These are phyloP conservation scores for Xylaria flabelliformis DNA, from an alignment of 495 filamentous ascomycete genomes.

Conservation along the genomic window DNA sequence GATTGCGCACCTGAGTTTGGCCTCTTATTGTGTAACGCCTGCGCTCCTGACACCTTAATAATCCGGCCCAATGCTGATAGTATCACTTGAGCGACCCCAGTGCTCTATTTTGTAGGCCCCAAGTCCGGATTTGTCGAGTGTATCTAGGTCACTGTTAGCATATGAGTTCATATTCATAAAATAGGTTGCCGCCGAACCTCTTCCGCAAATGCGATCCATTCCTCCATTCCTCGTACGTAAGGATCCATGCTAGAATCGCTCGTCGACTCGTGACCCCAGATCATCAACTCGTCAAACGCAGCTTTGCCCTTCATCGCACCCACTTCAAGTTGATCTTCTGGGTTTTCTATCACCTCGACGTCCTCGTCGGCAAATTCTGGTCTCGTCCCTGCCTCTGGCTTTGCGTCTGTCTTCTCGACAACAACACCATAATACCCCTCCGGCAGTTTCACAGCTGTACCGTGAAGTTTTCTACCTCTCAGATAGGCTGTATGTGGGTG, in stretches of 20 bases:
- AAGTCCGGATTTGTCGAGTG: slow-evolving; percentile 32
- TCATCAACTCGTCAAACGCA: slow-evolving; percentile 76
- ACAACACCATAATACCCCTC: slow-evolving; percentile 73
- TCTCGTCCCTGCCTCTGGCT: slow-evolving; percentile 33
- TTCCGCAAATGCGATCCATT: slow-evolving; percentile 84
- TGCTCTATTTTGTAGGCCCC: slow-evolving; percentile 4
- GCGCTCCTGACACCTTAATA: background rate
- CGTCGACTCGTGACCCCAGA: slow-evolving; percentile 79
- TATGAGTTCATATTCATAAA: background rate
- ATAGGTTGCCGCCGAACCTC: slow-evolving; percentile 40
- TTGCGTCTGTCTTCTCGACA: slow-evolving; percentile 42
- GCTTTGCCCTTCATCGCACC: slow-evolving; percentile 68
- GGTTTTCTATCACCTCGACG: slow-evolving; percentile 49
- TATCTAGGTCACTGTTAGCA: slow-evolving; percentile 30
- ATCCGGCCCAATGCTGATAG: background rate
- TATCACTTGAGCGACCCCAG: background rate
- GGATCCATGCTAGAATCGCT: slow-evolving; percentile 58
- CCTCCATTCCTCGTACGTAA: slow-evolving; percentile 70
- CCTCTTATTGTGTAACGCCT: background rate
- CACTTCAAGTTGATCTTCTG: slow-evolving; percentile 54
- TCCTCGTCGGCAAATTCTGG: slow-evolving; percentile 39
- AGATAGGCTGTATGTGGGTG: slow-evolving; percentile 71
- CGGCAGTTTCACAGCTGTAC: slow-evolving; percentile 70
- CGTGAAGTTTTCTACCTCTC: slow-evolving; percentile 81
- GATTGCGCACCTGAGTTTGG: background rate